Base-by-base conservation (phyloP, 805 yeast species). In the Metschnikowia similis region DNA sequence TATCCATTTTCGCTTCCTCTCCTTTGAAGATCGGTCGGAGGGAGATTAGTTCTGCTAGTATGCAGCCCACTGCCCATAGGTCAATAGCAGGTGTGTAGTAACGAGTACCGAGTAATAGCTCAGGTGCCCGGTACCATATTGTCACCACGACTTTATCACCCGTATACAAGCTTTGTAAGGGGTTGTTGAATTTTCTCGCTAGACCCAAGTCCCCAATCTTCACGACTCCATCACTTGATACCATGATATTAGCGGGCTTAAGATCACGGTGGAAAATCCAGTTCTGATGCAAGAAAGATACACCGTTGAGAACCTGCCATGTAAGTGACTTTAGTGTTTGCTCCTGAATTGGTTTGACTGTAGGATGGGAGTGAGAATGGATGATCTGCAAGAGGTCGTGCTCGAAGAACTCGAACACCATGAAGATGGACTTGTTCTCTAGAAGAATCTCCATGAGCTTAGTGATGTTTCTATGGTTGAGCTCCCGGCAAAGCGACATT, bases 171-270 rank as follows among this genome's bases (percentile, higher is more conserved):
- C 94, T 83, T 61, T 91, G 97, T 37, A 91, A 66, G 31, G 95
- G 92, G 60, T 89, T 87, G 56, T 85, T 85, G 69, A 90, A 91
- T 59, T 87, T 82, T 51, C 98, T 76, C 0, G 97, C 97, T 34
- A 91, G 72, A 1, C 98, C 98, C 57, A 91, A 75, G 70, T 92
- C 99, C 21, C 98, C 99, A 53, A 92, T 91, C 66, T 94, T 94
- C 16, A 92, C 94, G n/a, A 83, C 82, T 0, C 99, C 99, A 51
- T 80, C 82, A 8, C 84, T 77, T 0, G 96, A 83, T 0, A 92
- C 96, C 98, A 92, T 94, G 56, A 94, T 92, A 68, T 92, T 92
- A 2, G 99, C 99, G 1, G 99, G 99, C 62, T 94, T 94, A 55
- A 94, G 76, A 68, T 94, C 99, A 54, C 99, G 77, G 67, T 94